These are phyloP conservation scores for Xylaria polymorpha DNA, from an alignment of 2,329 filamentous ascomycete species.

Conservation along the genomic window DNA sequence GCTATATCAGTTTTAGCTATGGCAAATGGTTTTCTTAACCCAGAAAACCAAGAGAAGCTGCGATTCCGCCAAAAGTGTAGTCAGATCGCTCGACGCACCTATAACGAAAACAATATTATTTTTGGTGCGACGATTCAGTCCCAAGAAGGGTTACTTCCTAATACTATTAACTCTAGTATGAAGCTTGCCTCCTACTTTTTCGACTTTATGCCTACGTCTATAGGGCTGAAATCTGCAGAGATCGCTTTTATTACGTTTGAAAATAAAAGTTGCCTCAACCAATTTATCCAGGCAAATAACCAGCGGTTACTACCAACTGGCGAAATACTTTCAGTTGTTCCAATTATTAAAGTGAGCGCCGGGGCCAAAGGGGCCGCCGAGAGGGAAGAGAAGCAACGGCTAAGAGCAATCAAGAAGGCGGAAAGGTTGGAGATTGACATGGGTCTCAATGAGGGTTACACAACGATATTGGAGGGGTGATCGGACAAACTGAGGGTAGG, in stretches of 20 bases:
- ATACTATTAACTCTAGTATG: conserved; percentile 4
- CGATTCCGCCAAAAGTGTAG: conserved; percentile 10
- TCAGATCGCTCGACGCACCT: conserved; percentile 7
- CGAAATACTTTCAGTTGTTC: conserved; percentile 12
- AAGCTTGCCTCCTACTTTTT: conserved; percentile 20
- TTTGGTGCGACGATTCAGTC: conserved; percentile 19
- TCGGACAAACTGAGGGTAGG: no score
- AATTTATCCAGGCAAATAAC: conserved; percentile 16
- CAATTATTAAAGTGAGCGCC: not conserved
- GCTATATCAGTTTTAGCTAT: conserved; percentile 19
- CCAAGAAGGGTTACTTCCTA: conserved; percentile 11
- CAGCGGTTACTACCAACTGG: conserved; percentile 15
- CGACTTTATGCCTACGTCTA: conserved; percentile 14
- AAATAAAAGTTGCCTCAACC: not conserved
- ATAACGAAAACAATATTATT: not conserved
- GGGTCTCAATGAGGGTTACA: not conserved
- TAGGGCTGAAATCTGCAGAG: conserved; percentile 5
- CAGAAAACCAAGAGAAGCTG: conserved; percentile 19
- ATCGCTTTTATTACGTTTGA: conserved; percentile 18
- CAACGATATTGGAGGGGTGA: conserved; percentile 4
- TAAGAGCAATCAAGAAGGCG: conserved; percentile 5
- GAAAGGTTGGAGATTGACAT: not conserved
- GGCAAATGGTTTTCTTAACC: conserved; percentile 1
- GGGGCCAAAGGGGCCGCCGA: not conserved
- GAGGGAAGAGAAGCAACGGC: conserved; percentile 20